Conservation (phyloP, 2,329 filamentous ascomycete species). For the Fusarium nelsonii region DNA sequence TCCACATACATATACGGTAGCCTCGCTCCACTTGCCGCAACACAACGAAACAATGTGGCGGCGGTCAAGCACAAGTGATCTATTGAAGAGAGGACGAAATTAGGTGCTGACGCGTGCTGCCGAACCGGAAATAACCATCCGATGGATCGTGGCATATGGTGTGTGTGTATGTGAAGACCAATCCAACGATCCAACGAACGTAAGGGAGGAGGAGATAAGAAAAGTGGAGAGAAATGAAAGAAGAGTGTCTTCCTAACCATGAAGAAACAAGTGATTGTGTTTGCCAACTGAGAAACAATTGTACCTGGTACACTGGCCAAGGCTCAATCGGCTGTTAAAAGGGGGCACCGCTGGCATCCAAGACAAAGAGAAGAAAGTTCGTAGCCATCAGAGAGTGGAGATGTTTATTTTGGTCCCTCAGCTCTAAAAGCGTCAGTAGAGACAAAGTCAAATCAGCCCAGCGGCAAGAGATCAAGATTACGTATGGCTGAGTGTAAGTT, state of each 20-base stretch:
- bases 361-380: constrained; percentile 6
- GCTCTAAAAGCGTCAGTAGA: constrained; percentile 20
- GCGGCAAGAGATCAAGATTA: neutral
- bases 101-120: constrained; percentile 45
- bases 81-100: constrained; percentile 32
- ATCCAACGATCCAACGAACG: constrained; percentile 5
- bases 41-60: constrained; percentile 21
- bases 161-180: neutral
- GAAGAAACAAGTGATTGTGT: neutral
- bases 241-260: neutral
- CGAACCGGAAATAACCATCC: constrained; percentile 11
- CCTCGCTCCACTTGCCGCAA: neutral
- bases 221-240: constrained; percentile 30
- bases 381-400: neutral
- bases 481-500: constrained; percentile 4
- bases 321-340: neutral
- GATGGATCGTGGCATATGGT: neutral
- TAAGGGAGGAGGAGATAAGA: constrained; percentile 23
- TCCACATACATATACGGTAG: no score
- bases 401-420: neutral
- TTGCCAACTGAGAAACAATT: neutral
- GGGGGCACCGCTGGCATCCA: neutral
- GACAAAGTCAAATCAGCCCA: constrained; percentile 1
- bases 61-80: constrained; percentile 5
- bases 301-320: neutral